Percentiles rank a stretch among this genome's conserved stretches.
These are phyloP conservation scores for Pseudopyrenochaeta lycopersici DNA, from an alignment of 2,329 filamentous ascomycete species.

Conservation along the genomic window DNA sequence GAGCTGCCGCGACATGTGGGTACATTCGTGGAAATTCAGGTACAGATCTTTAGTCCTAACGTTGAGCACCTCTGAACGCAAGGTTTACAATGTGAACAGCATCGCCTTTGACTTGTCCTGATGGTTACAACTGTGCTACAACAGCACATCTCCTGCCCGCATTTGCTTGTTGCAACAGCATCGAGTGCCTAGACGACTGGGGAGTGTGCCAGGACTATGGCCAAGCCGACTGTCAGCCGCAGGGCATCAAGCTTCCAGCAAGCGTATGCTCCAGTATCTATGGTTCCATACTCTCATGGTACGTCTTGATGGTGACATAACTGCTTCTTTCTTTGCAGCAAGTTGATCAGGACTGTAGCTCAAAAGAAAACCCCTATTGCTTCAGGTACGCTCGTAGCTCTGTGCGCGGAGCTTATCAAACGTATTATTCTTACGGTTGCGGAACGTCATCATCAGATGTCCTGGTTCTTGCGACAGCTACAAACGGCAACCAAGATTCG, in stretches of 20 bases:
- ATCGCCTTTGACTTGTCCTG: conserved; percentile 10
- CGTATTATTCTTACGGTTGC: conserved; percentile 6
- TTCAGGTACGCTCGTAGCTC: conserved; percentile 6
- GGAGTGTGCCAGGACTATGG: conserved; percentile 5
- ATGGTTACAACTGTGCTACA: conserved; percentile 10
- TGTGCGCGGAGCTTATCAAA: not conserved
- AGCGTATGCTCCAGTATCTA: conserved; percentile 1
- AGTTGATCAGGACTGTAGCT: not conserved
- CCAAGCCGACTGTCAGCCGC: conserved; percentile 1
- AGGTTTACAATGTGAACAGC: not conserved
- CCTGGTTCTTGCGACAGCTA: conserved; percentile 5
- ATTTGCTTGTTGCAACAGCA: conserved; percentile 12
- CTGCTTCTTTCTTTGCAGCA: not conserved
- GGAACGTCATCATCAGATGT: conserved; percentile 7
- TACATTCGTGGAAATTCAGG: conserved; percentile 14
- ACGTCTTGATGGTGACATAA: not conserved
- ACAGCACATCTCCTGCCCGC: not conserved
- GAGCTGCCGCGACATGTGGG: conserved; percentile 12
- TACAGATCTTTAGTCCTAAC: not conserved
- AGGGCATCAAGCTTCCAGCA: conserved; percentile 1
- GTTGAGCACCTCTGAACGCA: not conserved
- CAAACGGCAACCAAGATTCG: not conserved
- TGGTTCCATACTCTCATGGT: conserved; percentile 12
- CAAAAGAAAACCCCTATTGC: conserved; percentile 7
- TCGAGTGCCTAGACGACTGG: conserved; percentile 8